phyloP scores from a whole-genome alignment of 2,329 filamentous ascomycete species.

The Colletotrichum abscissum region DNA sequence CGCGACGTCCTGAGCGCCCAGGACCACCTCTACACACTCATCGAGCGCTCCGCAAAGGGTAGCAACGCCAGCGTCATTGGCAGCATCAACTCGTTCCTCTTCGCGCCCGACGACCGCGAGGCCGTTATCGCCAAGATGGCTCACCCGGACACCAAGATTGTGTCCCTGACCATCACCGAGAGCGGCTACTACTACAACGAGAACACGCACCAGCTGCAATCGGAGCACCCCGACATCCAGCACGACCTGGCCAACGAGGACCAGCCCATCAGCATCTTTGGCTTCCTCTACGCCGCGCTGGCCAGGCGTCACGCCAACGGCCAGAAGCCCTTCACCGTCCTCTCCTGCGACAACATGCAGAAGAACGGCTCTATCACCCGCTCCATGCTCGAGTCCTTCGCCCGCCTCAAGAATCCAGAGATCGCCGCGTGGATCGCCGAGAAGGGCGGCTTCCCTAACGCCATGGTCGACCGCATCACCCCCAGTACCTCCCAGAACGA shows the following conservation, averaged over 20 bases:
- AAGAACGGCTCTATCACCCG: conserved; percentile 66
- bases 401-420: conserved; percentile 56
- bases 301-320: conserved; percentile 56
- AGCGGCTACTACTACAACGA: conserved; percentile 69
- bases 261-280: conserved; percentile 59
- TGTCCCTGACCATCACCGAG: conserved; percentile 67
- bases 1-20: conserved; percentile 60
- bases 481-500: conserved; percentile 59
- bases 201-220: conserved; percentile 64
- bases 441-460: conserved; percentile 63
- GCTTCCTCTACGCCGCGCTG: conserved; percentile 63
- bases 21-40: conserved; percentile 64
- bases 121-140: conserved; percentile 67
- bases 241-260: conserved; percentile 58
- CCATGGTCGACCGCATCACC: conserved; percentile 67
- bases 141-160: conserved; percentile 63
- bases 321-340: conserved; percentile 63
- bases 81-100: conserved; percentile 64
- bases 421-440: conserved; percentile 61
- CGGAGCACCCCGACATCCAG: conserved; percentile 60
- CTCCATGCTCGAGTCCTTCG: conserved; percentile 63
- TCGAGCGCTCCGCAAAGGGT: conserved; percentile 64
- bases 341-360: conserved; percentile 69
- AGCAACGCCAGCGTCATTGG: conserved; percentile 60
- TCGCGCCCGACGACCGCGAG: conserved; percentile 61